These are phyloP conservation scores for Boletus eberwhitei DNA, from an alignment of 768 basidiomycete genomes.

Conservation along the genomic window DNA sequence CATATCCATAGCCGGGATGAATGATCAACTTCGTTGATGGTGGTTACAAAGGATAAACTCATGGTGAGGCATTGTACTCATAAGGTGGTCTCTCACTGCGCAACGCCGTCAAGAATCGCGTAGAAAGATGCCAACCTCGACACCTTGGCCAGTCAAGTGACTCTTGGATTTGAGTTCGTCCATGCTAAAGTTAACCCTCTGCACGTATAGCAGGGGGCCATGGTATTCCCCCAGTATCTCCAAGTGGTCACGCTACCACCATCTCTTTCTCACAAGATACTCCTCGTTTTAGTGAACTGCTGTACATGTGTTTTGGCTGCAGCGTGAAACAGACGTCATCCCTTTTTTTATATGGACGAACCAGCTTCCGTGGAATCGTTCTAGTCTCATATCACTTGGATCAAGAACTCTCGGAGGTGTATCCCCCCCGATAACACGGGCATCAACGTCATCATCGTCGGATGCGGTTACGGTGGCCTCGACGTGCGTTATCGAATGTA, in stretches of 20 bases:
- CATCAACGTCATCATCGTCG: slow-evolving; percentile 5
- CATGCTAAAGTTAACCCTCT: not conserved
- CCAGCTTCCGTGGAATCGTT: not conserved
- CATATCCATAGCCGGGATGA: not conserved
- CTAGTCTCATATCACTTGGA: not conserved
- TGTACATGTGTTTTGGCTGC: not conserved
- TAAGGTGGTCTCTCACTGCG: not conserved
- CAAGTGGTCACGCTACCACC: not conserved
- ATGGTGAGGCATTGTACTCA: not conserved
- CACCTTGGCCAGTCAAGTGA: not conserved
- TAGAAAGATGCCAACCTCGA: not conserved
- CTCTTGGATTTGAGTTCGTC: not conserved
- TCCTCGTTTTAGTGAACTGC: not conserved
- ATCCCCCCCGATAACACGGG: not conserved
- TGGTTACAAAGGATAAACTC: not conserved
- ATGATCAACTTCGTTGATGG: not conserved
- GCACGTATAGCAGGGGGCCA: not conserved
- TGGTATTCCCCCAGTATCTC: not conserved
- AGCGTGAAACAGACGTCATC: not conserved
- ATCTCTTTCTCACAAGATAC: not conserved
- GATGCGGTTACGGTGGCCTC: slow-evolving; percentile 15
- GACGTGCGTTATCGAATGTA: not conserved
- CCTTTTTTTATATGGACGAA: not conserved
- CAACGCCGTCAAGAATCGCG: not conserved
- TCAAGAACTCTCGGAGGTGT: not conserved